phyloP scores from a whole-genome alignment of 805 yeast genomes.

The Blastobotrys chiropterorum region DNA sequence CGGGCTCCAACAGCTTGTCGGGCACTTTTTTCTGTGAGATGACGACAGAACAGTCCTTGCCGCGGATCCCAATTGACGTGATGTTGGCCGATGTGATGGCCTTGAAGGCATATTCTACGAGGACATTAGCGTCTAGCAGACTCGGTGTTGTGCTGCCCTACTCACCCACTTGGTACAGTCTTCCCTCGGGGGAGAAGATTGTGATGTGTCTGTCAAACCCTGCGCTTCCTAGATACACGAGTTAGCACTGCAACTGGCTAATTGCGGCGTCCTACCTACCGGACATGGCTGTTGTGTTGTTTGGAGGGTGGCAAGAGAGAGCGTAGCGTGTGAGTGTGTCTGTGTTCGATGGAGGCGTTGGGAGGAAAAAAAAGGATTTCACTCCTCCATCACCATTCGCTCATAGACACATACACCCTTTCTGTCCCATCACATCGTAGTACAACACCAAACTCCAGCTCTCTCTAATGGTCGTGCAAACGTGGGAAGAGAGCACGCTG shows the following conservation, averaged over 20 bases:
- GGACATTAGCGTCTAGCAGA: neutral
- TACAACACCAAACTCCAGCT: too few species aligned
- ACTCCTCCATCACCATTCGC: neutral
- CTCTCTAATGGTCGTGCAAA: conserved; percentile 17
- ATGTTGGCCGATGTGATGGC: conserved; percentile 91
- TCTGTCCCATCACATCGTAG: too few species aligned
- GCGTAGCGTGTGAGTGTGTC: neutral
- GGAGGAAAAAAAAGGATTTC: neutral
- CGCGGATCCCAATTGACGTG: conserved; percentile 82
- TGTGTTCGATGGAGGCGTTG: neutral
- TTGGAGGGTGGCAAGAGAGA: neutral
- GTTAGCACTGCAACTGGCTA: neutral
- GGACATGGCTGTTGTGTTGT: conserved; percentile 30
- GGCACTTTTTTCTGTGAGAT: conserved; percentile 95
- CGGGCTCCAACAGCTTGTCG: conserved; percentile 84
- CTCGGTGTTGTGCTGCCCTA: neutral
- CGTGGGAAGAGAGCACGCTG: conserved; percentile 32
- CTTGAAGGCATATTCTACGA: conserved; percentile 83
- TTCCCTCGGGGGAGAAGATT: conserved; percentile 96
- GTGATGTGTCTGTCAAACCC: conserved; percentile 99
- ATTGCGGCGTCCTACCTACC: conserved; percentile 27
- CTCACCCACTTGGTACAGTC: conserved; percentile 77
- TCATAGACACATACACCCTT: too few species aligned
- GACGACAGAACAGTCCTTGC: conserved; percentile 79
- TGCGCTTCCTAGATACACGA: conserved; percentile 52